These are phyloP conservation scores for Paxillus involutus DNA, from an alignment of 768 basidiomycete species.

Conservation along the genomic window DNA sequence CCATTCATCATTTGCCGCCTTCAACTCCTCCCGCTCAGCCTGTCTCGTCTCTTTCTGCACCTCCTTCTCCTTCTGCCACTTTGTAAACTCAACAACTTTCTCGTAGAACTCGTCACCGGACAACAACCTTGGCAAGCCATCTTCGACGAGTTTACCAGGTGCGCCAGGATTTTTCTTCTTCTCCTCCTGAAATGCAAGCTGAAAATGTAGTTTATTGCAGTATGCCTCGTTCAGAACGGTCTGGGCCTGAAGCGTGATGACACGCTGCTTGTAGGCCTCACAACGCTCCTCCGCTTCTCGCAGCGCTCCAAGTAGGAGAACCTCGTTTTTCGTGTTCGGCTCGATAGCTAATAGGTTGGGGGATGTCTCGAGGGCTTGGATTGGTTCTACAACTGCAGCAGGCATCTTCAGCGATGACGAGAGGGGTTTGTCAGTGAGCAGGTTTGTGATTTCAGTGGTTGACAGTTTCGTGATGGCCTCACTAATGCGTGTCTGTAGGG, in stretches of 20 bases:
- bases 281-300: background rate
- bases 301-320: background rate
- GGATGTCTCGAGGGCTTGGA: background rate
- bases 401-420: background rate
- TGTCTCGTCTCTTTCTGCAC: background rate
- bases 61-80: slow-evolving; percentile 5
- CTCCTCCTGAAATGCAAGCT: slow-evolving; percentile 2
- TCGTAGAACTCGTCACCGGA: slow-evolving; percentile 3
- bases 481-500: background rate
- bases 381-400: background rate
- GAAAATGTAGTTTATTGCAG: background rate
- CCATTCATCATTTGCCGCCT: background rate
- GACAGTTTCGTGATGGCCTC: background rate
- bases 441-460: background rate
- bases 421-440: background rate
- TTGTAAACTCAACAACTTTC: slow-evolving; percentile 8
- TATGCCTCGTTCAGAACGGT: slow-evolving; percentile 4
- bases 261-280: background rate
- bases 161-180: background rate
- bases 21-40: background rate
- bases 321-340: background rate
- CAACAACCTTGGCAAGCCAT: slow-evolving; percentile 1
- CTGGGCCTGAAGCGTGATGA: slow-evolving; percentile 4
- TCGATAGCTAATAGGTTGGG: background rate
- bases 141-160: background rate